Conservation (phyloP, 768 basidiomycete species). For the Phanerodontia chrysosporium region DNA sequence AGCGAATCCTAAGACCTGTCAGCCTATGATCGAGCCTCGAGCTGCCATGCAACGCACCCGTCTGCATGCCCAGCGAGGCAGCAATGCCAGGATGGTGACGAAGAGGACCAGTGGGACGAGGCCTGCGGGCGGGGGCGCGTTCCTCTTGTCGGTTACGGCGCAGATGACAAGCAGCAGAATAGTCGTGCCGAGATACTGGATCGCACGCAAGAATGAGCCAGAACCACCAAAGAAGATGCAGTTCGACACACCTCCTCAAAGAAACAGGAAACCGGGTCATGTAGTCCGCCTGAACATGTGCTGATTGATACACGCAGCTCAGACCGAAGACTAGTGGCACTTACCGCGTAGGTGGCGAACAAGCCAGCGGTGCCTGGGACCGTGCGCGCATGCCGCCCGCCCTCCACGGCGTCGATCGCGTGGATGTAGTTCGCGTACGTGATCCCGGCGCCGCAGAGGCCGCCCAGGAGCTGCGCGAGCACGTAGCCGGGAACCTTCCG, state of each 20-base stretch:
- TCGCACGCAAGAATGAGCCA: not conserved
- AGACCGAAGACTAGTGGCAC: too few relatives aligned
- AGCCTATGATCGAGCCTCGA: not conserved
- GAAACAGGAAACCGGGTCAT: constrained; percentile 41
- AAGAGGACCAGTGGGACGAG: constrained; percentile 55
- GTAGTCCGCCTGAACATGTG: constrained; percentile 40
- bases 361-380: constrained; percentile 51
- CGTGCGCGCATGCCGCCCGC: constrained; percentile 48
- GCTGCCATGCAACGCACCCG: constrained; percentile 20
- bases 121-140: constrained; percentile 43
- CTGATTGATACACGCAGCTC: too few relatives aligned
- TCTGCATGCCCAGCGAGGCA: constrained; percentile 56
- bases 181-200: constrained; percentile 54
- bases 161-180: constrained; percentile 53
- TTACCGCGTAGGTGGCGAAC: constrained; percentile 63
- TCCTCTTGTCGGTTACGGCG: constrained; percentile 49
- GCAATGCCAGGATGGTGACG: constrained; percentile 53
- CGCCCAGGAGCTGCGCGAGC: constrained; percentile 62
- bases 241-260: constrained; percentile 37
- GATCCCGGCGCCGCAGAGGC: constrained; percentile 50
- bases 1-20: constrained; percentile 54
- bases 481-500: constrained; percentile 73
- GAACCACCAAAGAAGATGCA: too few relatives aligned
- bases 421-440: constrained; percentile 64
- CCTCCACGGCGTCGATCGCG: constrained; percentile 63